These are phyloP conservation scores for Fraxinus floribunda DNA, from an alignment of 305 asterid genomes.

Conservation along the genomic window DNA sequence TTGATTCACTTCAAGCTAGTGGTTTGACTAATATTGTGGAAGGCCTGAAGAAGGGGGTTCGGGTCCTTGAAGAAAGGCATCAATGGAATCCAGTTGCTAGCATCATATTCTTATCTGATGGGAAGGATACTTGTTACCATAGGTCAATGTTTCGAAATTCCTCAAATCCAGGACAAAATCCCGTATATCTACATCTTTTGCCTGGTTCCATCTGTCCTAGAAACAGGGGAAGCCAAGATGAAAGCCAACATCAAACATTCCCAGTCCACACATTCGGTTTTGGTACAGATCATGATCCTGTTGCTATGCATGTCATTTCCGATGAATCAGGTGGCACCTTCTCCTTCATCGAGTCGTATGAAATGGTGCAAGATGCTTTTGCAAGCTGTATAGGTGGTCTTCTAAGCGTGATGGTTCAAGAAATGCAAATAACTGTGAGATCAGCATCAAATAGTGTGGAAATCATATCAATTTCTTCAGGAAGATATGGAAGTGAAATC, in stretches of 20 bases:
- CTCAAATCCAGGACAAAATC: neutral
- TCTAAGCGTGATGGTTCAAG: constrained; percentile 18
- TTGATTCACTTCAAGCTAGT: neutral
- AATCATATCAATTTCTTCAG: constrained; percentile 27
- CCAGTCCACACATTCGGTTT: constrained; percentile 44
- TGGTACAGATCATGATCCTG: constrained; percentile 42
- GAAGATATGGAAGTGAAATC: constrained; percentile 31
- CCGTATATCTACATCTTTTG: constrained; percentile 8
- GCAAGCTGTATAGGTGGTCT: constrained; percentile 20
- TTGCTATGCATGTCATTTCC: constrained; percentile 36
- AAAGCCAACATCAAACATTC: constrained; percentile 21
- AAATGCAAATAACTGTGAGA: constrained; percentile 17
- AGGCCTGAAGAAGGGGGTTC: constrained; percentile 10
- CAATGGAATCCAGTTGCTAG: constrained; percentile 23
- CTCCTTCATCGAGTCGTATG: constrained; percentile 37
- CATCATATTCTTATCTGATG: constrained; percentile 24
- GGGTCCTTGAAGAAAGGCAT: constrained; percentile 24
- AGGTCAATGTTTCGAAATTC: neutral
- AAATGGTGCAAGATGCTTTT: constrained; percentile 23
- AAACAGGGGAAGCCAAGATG: constrained; percentile 1
- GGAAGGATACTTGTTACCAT: constrained; percentile 6
- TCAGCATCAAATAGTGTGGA: constrained; percentile 22
- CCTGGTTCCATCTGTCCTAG: constrained; percentile 21
- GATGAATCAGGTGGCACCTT: constrained; percentile 42
- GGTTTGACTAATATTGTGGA: constrained; percentile 17